Evolutionary conservation across 1,139 yeast species (phyloP).

Genomic region (Diutina ranongensis): DNA sequence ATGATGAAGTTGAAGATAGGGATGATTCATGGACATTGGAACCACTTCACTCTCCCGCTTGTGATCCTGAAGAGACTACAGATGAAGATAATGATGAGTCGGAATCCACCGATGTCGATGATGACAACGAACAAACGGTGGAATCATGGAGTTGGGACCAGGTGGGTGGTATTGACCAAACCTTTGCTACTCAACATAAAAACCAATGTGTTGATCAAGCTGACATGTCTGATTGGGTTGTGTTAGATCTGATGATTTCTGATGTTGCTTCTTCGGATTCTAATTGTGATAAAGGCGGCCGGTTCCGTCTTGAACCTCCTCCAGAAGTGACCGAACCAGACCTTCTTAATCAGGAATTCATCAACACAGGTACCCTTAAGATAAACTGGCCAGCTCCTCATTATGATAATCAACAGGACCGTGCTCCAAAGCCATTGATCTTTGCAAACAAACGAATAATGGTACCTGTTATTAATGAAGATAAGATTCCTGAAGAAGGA

Average conservation of each 20-base stretch:
- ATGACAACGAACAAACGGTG: neutral
- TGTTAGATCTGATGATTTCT: neutral
- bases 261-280: too few species aligned
- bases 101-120: neutral
- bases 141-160: neutral
- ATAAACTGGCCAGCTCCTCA: slow-evolving; percentile 53
- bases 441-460: slow-evolving; percentile 58
- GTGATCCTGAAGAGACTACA: neutral
- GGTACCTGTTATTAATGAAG: slow-evolving; percentile 16
- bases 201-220: too few species aligned
- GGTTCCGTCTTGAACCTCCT: slow-evolving; percentile 1
- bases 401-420: slow-evolving; percentile 41
- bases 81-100: neutral
- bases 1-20: too few species aligned
- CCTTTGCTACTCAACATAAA: neutral
- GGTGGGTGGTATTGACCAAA: neutral
- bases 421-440: slow-evolving; percentile 42
- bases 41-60: too few species aligned
- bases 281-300: neutral
- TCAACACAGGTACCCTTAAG: slow-evolving; percentile 31
- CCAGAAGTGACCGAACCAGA: neutral
- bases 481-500: neutral
- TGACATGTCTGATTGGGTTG: neutral
- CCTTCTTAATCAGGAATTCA: neutral
- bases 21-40: too few species aligned